Base-by-base conservation (phyloP, 2,329 filamentous ascomycete species). In the Neoscytalidium dimidiatum region DNA sequence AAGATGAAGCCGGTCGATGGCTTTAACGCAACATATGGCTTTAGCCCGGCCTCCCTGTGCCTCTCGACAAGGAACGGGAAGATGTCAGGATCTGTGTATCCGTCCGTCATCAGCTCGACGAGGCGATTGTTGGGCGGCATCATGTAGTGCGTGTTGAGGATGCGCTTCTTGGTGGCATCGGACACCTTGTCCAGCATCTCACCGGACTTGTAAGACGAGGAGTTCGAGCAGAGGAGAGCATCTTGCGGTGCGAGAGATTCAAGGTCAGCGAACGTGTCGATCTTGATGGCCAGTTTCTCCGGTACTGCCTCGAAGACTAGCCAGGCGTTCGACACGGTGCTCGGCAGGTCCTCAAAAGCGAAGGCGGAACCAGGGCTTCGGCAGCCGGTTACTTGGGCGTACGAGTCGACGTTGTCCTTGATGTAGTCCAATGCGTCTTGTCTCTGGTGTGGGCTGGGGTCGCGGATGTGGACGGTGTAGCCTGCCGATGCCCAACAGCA, bases 1-100 rank as follows among this genome's bases (percentile, higher is more conserved):
- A 85, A 84, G 38, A 87, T 82, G 67, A 86, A 82, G 0, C 84
- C 81, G 0, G 83, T 84, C 0, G 83, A 84, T 67, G 86, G 80
- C 56, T 80, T 81, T 6, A 75, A 68, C 0, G 82, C 82, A 4
- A 77, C 69, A 23, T 79, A 77, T 0, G 82, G 82, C 2, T 75
- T 69, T 33, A 79, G 77, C 0, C 78, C 82, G 2, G 74, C 77
- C n/a, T 80, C 78, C 21, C 70, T 69, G 3, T 77, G 78, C 38
- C 76, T 73, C 17, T 79, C 73, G 2, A 73, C 73, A 48, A 86
- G 66, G 66, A 85, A 84, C 0, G 78, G 74, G 51, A 86, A 80
- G 4, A 85, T 78, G 1, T 67, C 72, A 0, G 68, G 63, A 9
- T 77, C 67, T 0, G 84, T 86, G 23, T 75, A 68, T 0, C 83